A percentile compares a stretch with the other conserved stretches of the same genome.
phyloP scores from a whole-genome alignment of 768 basidiomycete species.

The Lentinula guzmanii region DNA sequence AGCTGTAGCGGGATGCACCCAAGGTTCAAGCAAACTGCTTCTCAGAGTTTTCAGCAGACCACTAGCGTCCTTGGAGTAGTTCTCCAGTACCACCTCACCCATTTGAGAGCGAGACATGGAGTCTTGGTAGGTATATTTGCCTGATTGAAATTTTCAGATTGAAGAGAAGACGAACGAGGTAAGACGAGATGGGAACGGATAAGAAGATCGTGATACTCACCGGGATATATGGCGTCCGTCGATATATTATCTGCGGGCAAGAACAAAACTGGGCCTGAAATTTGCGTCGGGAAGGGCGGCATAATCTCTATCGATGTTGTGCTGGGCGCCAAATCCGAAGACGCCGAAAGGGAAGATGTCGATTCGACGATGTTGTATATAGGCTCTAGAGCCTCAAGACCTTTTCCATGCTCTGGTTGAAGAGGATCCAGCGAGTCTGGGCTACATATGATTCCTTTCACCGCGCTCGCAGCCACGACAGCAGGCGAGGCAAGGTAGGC shows the following conservation, averaged over 20 bases:
- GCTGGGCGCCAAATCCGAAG: constrained; percentile 17
- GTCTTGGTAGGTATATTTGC: constrained; percentile 49
- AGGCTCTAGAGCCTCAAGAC: neutral
- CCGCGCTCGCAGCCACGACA: constrained; percentile 93
- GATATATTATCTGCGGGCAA: constrained; percentile 96
- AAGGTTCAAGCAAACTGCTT: neutral
- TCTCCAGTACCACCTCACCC: constrained; percentile 98
- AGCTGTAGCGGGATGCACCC: neutral
- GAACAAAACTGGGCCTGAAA: constrained; percentile 85
- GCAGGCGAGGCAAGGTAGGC: constrained; percentile 96
- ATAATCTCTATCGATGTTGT: constrained; percentile 10
- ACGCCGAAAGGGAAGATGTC: constrained; percentile 26
- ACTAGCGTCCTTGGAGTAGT: constrained; percentile 81
- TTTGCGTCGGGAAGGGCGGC: constrained; percentile 66
- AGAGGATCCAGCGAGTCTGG: constrained; percentile 61
- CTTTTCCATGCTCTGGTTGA: constrained; percentile 12
- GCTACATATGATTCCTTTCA: constrained; percentile 85
- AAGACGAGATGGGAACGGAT: neutral
- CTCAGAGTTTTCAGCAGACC: neutral
- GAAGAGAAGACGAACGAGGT: neutral
- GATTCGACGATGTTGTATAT: constrained; percentile 50
- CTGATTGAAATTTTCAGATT: neutral
- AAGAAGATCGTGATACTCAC: neutral
- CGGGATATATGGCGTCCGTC: constrained; percentile 98
- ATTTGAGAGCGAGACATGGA: constrained; percentile 94